Percentiles rank a stretch among this genome's conserved stretches.
These are phyloP conservation scores for Monoraphidium neglectum DNA, from an alignment of 139 green algal genomes.

Conservation along the genomic window DNA sequence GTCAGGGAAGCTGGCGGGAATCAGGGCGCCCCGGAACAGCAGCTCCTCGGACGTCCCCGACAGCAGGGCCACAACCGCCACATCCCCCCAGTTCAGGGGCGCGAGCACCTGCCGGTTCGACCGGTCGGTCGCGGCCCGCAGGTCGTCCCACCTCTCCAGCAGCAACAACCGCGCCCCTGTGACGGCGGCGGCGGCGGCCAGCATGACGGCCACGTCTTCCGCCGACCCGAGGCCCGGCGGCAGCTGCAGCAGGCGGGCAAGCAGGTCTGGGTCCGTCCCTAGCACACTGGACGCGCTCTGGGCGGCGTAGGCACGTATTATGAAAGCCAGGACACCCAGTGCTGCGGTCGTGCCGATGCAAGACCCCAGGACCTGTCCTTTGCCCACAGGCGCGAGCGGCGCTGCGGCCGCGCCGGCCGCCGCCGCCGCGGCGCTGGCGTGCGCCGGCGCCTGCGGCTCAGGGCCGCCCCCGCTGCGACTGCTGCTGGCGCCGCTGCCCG, in stretches of 20 bases:
- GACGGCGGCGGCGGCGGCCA: conserved; percentile 53
- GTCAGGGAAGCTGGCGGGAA: conserved; percentile 74
- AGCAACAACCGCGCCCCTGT: conserved; percentile 59
- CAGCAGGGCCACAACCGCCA: conserved; percentile 57
- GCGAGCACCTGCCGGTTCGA: conserved; percentile 76
- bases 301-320: conserved; percentile 15
- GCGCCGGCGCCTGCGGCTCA: neutral
- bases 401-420: conserved; percentile 1
- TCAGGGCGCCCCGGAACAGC: conserved; percentile 78
- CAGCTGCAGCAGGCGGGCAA: conserved; percentile 41
- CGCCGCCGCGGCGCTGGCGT: neutral
- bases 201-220: conserved; percentile 17
- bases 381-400: conserved; percentile 8
- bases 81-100: conserved; percentile 51
- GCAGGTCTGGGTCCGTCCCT: conserved; percentile 36
- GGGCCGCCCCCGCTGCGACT: neutral
- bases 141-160: conserved; percentile 59
- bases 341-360: conserved; percentile 3
- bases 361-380: conserved; percentile 12
- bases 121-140: conserved; percentile 59
- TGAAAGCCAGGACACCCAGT: conserved; percentile 3
- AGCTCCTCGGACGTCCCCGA: conserved; percentile 74
- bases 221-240: conserved; percentile 24
- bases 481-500: neutral
- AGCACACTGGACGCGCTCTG: conserved; percentile 13